Percentiles rank a stretch among this genome's conserved stretches.
These are phyloP conservation scores for Galeopsis tetrahit DNA, from an alignment of 257 asterid species.

Conservation along the genomic window DNA sequence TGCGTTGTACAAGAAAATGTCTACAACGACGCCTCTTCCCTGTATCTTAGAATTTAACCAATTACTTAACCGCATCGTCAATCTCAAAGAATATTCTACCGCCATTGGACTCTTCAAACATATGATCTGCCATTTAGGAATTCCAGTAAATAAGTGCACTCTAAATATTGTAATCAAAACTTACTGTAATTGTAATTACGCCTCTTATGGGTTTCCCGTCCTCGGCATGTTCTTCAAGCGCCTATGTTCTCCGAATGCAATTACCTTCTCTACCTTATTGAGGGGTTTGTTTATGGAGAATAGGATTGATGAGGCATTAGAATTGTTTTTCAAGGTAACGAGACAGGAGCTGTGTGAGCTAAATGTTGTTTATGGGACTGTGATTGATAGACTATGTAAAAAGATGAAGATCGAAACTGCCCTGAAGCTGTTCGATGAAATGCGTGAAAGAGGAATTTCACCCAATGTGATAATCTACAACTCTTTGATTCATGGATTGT, in stretches of 20 bases:
- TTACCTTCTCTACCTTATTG: neutral
- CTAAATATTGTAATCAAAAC: neutral
- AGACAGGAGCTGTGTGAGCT: neutral
- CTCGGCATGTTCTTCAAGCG: slow-evolving; percentile 2
- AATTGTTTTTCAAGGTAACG: neutral
- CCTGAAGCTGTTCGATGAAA: neutral
- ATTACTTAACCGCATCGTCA: neutral
- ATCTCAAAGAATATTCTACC: no score
- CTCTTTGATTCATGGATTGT: neutral
- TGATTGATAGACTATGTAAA: neutral
- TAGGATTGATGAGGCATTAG: neutral
- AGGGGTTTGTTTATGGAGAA: neutral
- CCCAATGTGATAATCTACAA: neutral
- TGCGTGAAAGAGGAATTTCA: neutral
- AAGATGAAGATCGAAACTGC: neutral
- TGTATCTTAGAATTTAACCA: neutral
- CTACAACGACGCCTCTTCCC: neutral
- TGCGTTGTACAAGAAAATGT: neutral
- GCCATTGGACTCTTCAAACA: neutral
- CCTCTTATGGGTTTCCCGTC: neutral
- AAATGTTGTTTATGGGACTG: slow-evolving; percentile 4
- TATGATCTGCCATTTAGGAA: neutral
- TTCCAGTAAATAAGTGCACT: neutral
- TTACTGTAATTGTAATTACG: neutral
- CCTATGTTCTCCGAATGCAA: neutral